These are phyloP conservation scores for Russula foetens DNA, from an alignment of 768 basidiomycete genomes.

Conservation along the genomic window DNA sequence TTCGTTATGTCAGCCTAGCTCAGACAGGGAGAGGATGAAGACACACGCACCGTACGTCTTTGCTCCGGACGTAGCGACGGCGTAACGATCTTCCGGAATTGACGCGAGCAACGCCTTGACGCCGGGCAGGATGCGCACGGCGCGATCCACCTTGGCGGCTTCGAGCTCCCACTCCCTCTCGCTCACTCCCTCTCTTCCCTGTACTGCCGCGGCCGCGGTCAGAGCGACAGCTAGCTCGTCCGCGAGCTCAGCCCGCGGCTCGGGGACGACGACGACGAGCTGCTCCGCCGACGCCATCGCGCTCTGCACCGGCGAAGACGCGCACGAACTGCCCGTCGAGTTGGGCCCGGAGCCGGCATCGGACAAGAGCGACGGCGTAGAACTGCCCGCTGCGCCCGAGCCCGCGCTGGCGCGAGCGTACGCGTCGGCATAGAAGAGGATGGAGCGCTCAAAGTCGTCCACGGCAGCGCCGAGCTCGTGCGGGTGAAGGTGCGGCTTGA, in stretches of 20 bases:
- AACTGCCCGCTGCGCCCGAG: constrained; percentile 30
- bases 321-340: constrained; percentile 36
- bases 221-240: background rate
- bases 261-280: background rate
- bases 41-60: constrained; percentile 55
- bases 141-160: constrained; percentile 47
- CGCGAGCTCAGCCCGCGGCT: background rate
- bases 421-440: constrained; percentile 60
- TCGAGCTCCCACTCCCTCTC: constrained; percentile 46
- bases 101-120: constrained; percentile 57
- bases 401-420: constrained; percentile 20
- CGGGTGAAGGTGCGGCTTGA: constrained; percentile 46
- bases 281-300: background rate
- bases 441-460: constrained; percentile 53
- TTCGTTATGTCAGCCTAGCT: no score
- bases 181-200: constrained; percentile 22
- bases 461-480: constrained; percentile 54
- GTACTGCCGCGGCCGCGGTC: background rate
- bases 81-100: constrained; percentile 57
- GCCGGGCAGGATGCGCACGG: constrained; percentile 65
- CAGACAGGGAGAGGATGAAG: background rate
- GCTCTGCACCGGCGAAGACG: constrained; percentile 28
- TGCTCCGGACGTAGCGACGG: constrained; percentile 68
- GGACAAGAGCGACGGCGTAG: constrained; percentile 25
- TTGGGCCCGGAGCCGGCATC: constrained; percentile 34